These are phyloP conservation scores for Pulveroboletus sp. DNA, from an alignment of 768 basidiomycete genomes.

Conservation along the genomic window DNA sequence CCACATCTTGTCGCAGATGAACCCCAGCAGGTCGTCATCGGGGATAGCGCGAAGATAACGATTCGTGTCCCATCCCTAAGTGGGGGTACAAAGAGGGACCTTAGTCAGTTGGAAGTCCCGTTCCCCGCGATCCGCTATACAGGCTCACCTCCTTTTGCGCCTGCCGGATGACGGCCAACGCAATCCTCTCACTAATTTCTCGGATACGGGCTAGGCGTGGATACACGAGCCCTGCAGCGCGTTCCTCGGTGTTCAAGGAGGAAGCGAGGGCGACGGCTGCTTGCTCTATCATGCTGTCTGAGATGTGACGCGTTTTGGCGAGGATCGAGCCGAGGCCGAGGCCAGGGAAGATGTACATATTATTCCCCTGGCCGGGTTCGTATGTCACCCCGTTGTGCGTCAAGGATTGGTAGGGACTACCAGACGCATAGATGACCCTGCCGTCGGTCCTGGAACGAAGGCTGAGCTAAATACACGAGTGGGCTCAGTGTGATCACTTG, in stretches of 20 bases:
- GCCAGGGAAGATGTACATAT: conserved; percentile 67
- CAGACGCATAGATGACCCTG: conserved; percentile 64
- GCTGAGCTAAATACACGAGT: background rate
- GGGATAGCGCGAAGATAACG: conserved; percentile 42
- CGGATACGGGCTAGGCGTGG: conserved; percentile 64
- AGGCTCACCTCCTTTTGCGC: conserved; percentile 58
- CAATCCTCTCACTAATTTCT: conserved; percentile 59
- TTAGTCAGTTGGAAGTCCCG: background rate
- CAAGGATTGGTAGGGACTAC: conserved; percentile 60
- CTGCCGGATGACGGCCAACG: conserved; percentile 55
- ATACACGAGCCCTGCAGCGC: conserved; percentile 53
- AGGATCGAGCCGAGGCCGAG: conserved; percentile 62
- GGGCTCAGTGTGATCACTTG: conserved; percentile 18
- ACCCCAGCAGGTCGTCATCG: conserved; percentile 43
- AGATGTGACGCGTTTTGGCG: conserved; percentile 52
- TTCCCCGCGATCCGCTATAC: too few species aligned
- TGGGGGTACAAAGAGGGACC: background rate
- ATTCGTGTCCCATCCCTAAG: conserved; percentile 40
- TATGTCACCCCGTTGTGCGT: conserved; percentile 43
- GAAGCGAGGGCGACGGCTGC: conserved; percentile 57
- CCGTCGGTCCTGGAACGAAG: conserved; percentile 50
- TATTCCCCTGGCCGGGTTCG: conserved; percentile 76
- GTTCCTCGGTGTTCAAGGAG: conserved; percentile 54
- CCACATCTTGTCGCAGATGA: conserved; percentile 57
- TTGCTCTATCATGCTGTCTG: conserved; percentile 66